Base-by-base conservation (phyloP, 208 protist genomes). In the Leishmania tropica region DNA sequence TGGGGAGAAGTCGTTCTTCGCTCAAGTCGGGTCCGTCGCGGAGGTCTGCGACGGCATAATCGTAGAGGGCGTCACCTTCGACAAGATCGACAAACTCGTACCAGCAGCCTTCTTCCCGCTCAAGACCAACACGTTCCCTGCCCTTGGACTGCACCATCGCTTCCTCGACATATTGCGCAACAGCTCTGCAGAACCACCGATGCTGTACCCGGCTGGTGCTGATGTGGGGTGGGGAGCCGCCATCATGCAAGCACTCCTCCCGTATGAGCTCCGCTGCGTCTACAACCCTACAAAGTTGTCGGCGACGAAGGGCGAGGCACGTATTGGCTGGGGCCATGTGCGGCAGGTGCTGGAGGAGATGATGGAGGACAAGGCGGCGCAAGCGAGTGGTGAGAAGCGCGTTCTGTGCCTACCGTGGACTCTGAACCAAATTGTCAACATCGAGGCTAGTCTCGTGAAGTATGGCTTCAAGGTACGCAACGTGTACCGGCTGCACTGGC, bases 351-450 rank as follows among this genome's bases (percentile, higher is more conserved):
- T 98, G 45, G 93, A 98, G 64, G 74, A 86, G 76, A 81, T 85
- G 31, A 64, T 81, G 10, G 79, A 76, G 74, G 40, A 79, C 48
- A 42, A 51, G 31, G 76, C 56, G 40, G 28, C 51, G 70, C 48
- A 48, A 42, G 31, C 8, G 71, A 13, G 64, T 65, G 42, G 53
- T 74, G 79, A 84, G 56, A 83, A 78, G 53, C 87, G 92, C 73
- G 85, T 96, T 62, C 77, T 98, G 51, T 93, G 89, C 47, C 28
- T 98, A 10, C 95, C 95, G 17, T 98, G 95, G 94, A 98, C 95
- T 47, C 85, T 96, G 56, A 82, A 96, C 47, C 95, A 98, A 53
- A 90, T 96, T 21, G 90, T 95, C n/a, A 98, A 96, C 76, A 74
- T 98, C 4, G 91, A 98, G 91, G 93, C 93, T 17, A 97, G 93